Percentiles rank a stretch among this genome's conserved stretches.
Evolutionary conservation across 106 monocot species (phyloP).

Genomic region (Gastrodia elata): DNA sequence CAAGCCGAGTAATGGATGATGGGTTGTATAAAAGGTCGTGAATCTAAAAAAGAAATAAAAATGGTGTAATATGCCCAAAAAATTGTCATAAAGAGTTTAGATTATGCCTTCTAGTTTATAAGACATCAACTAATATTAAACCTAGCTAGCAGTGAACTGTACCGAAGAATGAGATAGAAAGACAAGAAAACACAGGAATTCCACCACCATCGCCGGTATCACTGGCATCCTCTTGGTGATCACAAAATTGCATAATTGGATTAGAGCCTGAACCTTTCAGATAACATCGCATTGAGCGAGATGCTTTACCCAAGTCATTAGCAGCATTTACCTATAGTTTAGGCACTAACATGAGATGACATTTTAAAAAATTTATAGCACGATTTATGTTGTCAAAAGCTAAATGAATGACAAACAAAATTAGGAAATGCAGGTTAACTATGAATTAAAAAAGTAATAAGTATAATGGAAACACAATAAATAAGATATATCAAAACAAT

Average conservation of each 20-base stretch:
- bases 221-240: conserved; percentile 23
- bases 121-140: not conserved
- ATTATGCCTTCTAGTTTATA: not conserved
- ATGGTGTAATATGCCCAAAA: not conserved
- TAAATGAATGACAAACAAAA: not conserved
- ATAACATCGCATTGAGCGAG: conserved; percentile 41
- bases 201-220: conserved; percentile 56
- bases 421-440: not conserved
- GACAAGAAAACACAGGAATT: conserved; percentile 28
- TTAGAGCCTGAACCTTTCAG: conserved; percentile 22
- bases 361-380: not conserved
- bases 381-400: not conserved
- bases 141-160: not conserved
- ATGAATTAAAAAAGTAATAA: not conserved
- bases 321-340: conserved; percentile 25
- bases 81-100: not conserved
- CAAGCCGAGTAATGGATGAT: not conserved
- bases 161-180: conserved; percentile 38
- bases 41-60: not conserved
- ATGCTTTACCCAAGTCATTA: conserved; percentile 32
- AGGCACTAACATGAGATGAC: not conserved
- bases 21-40: not conserved
- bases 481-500: not conserved
- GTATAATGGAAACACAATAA: not conserved
- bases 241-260: conserved; percentile 23